Base-by-base conservation (phyloP, 208 protist genomes). In the Blastocrithidia nonstop region DNA sequence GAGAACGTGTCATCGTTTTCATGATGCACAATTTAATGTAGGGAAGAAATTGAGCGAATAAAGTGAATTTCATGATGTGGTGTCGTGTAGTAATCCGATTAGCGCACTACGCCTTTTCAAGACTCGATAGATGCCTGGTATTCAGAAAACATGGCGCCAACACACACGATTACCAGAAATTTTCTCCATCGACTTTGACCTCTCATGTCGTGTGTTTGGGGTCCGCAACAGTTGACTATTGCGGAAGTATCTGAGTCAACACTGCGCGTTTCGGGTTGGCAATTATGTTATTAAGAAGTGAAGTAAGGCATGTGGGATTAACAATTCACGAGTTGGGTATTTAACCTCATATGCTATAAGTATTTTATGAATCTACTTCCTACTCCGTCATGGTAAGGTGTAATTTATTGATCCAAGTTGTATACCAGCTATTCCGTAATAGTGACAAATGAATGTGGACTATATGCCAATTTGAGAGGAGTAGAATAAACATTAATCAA, bases 141-240 rank as follows among this genome's bases (percentile, higher is more conserved):
- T 75, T 6, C 20, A 24, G 5, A 75, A 69, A 54, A 4, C 35
- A 15, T 88, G 73, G 73, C 20, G 40, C 16, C 1, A n/a, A 8
- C 19, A 37, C 29, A 19, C 33, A 6, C 57, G 52, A 22, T 45
- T 66, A 19, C 69, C 75, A 3, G 74, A 85, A 24, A 65, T 91
- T 20, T 88, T 78, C 57, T 49, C 45, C 22, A 47, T 91, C 32
- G 74, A 91, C 38, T 87, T 91, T 44, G 82, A 91, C 41, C 36
- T 91, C n/a, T 81, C 71, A 9, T 76, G 55, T 50, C 61, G 77
- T 33, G 24, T 44, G 32, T 43, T 70, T 8, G 82, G 82, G 17
- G 57, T 91, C 16, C 76, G 82, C 13, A 91, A 91, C 67, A 84
- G 72, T 46, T 81, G 59, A 66, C 58, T 88, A n/a, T 45, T 91